phyloP scores from a whole-genome alignment of 1,284 basidiomycete genomes.

The Pyrrhoderma noxium region DNA sequence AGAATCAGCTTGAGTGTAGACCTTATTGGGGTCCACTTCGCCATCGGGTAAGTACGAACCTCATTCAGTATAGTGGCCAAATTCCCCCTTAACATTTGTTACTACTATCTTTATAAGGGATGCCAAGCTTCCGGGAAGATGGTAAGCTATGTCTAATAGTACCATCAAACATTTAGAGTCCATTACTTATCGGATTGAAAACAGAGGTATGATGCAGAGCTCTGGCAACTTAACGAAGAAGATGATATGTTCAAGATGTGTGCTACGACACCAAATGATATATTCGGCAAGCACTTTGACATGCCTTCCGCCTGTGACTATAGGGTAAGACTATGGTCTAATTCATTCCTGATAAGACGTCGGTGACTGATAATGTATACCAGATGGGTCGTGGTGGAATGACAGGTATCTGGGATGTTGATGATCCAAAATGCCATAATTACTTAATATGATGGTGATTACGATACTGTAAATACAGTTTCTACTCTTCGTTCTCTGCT shows the following conservation, averaged over 20 bases:
- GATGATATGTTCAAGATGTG: constrained; percentile 10
- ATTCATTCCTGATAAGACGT: not conserved
- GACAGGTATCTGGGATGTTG: constrained; percentile 10
- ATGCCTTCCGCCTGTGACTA: constrained; percentile 3
- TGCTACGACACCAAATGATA: not conserved
- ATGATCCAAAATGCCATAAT: not conserved
- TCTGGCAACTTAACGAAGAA: constrained; percentile 1
- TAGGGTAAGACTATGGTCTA: not conserved
- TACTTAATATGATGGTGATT: no score
- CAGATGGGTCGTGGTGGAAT: not conserved
- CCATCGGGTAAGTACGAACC: not conserved
- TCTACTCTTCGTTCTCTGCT: no score
- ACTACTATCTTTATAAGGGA: not conserved
- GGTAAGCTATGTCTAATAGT: not conserved
- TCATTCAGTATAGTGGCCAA: no score
- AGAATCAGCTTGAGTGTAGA: constrained; percentile 2
- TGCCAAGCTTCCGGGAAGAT: constrained; percentile 9
- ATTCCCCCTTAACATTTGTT: no score
- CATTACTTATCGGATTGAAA: not conserved
- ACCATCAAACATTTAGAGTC: no score
- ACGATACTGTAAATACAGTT: no score
- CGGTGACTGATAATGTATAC: not conserved
- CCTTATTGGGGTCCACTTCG: constrained; percentile 8
- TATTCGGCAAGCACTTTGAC: not conserved
- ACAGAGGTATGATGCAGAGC: constrained; percentile 7